Conservation (phyloP, 1,139 yeast species). For the Chernovozyma aurita region DNA sequence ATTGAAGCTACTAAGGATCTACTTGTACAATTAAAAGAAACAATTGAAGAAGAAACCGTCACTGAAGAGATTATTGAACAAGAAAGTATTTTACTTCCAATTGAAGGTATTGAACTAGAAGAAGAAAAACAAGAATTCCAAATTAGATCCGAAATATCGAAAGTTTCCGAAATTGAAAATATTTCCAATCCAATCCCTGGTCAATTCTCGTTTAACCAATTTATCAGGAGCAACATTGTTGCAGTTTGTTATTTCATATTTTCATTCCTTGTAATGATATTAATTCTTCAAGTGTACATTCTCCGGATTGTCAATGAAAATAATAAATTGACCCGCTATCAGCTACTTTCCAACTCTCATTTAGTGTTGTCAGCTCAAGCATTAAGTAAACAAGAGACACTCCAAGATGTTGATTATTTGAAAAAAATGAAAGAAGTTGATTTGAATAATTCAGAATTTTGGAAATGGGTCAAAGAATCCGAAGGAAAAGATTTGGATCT, state of each 20-base stretch:
- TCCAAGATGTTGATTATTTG: slow-evolving; percentile 1
- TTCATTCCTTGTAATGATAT: slow-evolving; percentile 18
- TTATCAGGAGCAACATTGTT: slow-evolving; percentile 15
- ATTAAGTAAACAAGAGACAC: slow-evolving; percentile 6
- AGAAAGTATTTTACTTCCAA: slow-evolving; percentile 20
- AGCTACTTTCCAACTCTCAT: slow-evolving; percentile 21
- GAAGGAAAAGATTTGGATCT: slow-evolving; percentile 17
- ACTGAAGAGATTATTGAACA: slow-evolving; percentile 18
- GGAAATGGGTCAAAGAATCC: slow-evolving; percentile 21
- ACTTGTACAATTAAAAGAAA: slow-evolving; percentile 24
- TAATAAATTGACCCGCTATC: slow-evolving; percentile 22
- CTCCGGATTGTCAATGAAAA: slow-evolving; percentile 19
- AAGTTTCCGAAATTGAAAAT: background rate
- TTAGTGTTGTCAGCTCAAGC: slow-evolving; percentile 12
- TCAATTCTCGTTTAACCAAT: slow-evolving; percentile 9
- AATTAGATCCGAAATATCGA: background rate
- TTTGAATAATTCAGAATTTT: slow-evolving; percentile 11
- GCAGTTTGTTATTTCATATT: slow-evolving; percentile 17
- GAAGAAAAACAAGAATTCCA: slow-evolving; percentile 1
- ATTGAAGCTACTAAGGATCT: slow-evolving; percentile 32
- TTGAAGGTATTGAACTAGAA: slow-evolving; percentile 6
- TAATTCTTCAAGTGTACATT: slow-evolving; percentile 21
- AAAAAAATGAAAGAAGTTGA: slow-evolving; percentile 4
- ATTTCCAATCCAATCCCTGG: background rate
- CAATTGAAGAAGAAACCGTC: slow-evolving; percentile 22